A percentile compares a stretch with the other conserved stretches of the same genome.
phyloP scores from a whole-genome alignment of 2,329 filamentous ascomycete species.

The Fusarium lateritium region DNA sequence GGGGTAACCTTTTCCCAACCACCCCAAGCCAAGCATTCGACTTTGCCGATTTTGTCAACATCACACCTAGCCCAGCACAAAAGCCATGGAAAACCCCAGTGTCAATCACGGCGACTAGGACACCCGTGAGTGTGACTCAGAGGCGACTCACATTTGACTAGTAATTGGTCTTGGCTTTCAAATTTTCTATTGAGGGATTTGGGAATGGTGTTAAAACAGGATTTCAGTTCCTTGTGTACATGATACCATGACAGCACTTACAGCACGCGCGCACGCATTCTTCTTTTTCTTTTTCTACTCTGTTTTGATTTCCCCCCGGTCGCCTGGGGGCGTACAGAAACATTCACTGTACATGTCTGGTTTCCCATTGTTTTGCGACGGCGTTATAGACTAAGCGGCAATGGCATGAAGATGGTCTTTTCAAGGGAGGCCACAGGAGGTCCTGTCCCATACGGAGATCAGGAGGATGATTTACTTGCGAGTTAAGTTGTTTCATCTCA shows the following conservation, averaged over 20 bases:
- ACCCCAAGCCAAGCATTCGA: conserved; percentile 91
- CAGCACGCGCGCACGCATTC: conserved; percentile 41
- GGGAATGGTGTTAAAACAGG: conserved; percentile 22
- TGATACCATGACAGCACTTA: conserved; percentile 56
- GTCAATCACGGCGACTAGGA: conserved; percentile 65
- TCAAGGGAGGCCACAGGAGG: conserved; percentile 25
- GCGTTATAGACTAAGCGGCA: conserved; percentile 49
- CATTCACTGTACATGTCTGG: conserved; percentile 26
- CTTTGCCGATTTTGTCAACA: conserved; percentile 97
- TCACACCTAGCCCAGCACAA: conserved; percentile 95
- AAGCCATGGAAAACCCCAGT: conserved; percentile 88
- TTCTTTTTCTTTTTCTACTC: conserved; percentile 13
- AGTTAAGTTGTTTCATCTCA: conserved; percentile 35
- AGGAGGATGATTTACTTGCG: conserved; percentile 26
- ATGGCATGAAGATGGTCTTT: conserved; percentile 36
- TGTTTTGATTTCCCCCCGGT: conserved; percentile 34
- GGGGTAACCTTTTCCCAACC: conserved; percentile 76
- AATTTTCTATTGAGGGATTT: conserved; percentile 25
- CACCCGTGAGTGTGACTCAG: conserved; percentile 77
- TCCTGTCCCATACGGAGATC: conserved; percentile 16
- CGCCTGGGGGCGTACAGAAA: conserved; percentile 40
- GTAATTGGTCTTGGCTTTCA: conserved; percentile 54
- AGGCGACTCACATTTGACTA: conserved; percentile 87
- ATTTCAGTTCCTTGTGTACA: conserved; percentile 49
- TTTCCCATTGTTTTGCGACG: conserved; percentile 42